These are phyloP conservation scores for Massarina eburnea DNA, from an alignment of 2,329 filamentous ascomycete species.

Conservation along the genomic window DNA sequence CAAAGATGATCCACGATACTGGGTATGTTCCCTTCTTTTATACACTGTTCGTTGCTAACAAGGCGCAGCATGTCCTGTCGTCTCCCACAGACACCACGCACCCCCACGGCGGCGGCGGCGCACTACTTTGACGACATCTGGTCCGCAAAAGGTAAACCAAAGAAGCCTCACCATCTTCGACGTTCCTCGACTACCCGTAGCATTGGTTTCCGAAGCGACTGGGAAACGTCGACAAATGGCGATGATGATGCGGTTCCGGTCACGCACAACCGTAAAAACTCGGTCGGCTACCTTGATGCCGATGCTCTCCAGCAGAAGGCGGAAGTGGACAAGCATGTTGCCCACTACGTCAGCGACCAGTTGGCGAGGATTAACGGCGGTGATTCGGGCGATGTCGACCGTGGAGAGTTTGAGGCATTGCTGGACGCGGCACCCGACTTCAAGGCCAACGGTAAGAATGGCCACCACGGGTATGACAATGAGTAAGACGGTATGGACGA, in stretches of 20 bases:
- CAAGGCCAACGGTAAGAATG: slow-evolving; percentile 26
- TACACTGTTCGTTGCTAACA: background rate
- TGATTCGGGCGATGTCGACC: slow-evolving; percentile 53
- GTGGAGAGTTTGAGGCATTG: slow-evolving; percentile 65
- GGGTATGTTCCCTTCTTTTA: slow-evolving; percentile 62
- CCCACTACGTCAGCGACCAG: slow-evolving; percentile 80
- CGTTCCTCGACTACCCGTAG: slow-evolving; percentile 81
- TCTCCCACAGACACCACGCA: slow-evolving; percentile 88
- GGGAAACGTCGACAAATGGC: slow-evolving; percentile 46
- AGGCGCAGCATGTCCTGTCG: slow-evolving; percentile 71
- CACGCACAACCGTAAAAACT: slow-evolving; percentile 41
- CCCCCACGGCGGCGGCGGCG: slow-evolving; percentile 77
- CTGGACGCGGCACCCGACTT: slow-evolving; percentile 45
- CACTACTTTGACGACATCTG: slow-evolving; percentile 97
- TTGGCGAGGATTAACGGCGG: slow-evolving; percentile 70
- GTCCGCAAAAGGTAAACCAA: slow-evolving; percentile 51
- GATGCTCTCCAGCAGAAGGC: slow-evolving; percentile 47
- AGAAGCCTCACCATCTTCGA: slow-evolving; percentile 61
- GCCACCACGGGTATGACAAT: slow-evolving; percentile 32
- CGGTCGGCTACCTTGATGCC: slow-evolving; percentile 56
- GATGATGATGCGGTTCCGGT: slow-evolving; percentile 31
- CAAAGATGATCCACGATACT: slow-evolving; percentile 96
- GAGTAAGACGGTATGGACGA: slow-evolving; percentile 18
- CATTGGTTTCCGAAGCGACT: slow-evolving; percentile 83
- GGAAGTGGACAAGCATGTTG: slow-evolving; percentile 63